Percentiles rank a stretch among this genome's conserved stretches.
Evolutionary conservation across 805 yeast genomes (phyloP).

Genomic region (Starmerella kuoi): DNA sequence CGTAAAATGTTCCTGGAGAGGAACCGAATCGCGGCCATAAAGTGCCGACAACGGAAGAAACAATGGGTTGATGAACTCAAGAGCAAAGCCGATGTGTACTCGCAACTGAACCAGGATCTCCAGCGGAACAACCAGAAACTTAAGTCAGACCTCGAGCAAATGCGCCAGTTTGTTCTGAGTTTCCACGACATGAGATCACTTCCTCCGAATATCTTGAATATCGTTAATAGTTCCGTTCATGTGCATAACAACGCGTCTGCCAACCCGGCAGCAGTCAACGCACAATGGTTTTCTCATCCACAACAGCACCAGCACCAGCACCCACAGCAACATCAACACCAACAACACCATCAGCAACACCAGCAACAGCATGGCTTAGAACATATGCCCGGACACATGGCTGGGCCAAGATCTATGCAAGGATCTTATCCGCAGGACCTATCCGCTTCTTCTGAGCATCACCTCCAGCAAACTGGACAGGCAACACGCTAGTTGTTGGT

Average conservation of each 20-base stretch:
- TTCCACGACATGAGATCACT: slow-evolving; percentile 14
- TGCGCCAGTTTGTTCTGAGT: slow-evolving; percentile 18
- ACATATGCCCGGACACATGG: too few species aligned
- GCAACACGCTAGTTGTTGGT: too few species aligned
- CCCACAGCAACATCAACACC: slow-evolving; percentile 6
- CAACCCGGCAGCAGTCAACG: not conserved
- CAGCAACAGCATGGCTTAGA: slow-evolving; percentile 10
- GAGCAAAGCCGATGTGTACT: slow-evolving; percentile 57
- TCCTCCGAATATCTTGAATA: slow-evolving; percentile 17
- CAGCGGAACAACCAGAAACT: slow-evolving; percentile 17
- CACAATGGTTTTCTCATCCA: not conserved
- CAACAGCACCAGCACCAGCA: slow-evolving; percentile 9
- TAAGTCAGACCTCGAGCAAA: slow-evolving; percentile 27
- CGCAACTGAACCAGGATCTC: slow-evolving; percentile 56
- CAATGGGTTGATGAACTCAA: slow-evolving; percentile 76
- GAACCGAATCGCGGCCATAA: slow-evolving; percentile 88
- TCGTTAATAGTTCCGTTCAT: slow-evolving; percentile 8
- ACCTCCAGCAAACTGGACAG: too few species aligned
- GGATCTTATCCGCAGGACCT: too few species aligned
- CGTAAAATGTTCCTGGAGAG: slow-evolving; percentile 71
- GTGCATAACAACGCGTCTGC: not conserved
- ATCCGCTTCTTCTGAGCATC: too few species aligned
- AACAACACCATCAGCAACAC: slow-evolving; percentile 12
- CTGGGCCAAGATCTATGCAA: too few species aligned
- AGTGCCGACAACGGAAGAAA: slow-evolving; percentile 90